Conservation (phyloP, 140 eudicot species). For the Oenanthe javanica region DNA sequence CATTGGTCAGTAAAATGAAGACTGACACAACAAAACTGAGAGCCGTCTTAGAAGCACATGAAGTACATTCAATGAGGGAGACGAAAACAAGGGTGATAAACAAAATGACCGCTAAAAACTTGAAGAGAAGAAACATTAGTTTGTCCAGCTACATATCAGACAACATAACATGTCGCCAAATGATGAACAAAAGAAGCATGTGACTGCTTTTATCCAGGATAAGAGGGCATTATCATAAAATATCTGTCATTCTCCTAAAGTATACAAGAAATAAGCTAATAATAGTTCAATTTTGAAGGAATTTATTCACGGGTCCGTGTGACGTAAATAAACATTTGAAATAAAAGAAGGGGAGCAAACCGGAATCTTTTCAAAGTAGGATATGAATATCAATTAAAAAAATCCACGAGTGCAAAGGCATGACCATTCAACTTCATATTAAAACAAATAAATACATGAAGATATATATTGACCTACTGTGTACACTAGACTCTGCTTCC, state of each 20-base stretch:
- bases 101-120: not conserved
- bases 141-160: not conserved
- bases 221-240: not conserved
- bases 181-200: not conserved
- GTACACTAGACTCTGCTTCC: not conserved
- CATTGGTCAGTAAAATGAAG: not conserved
- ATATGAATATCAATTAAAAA: not conserved
- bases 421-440: not conserved
- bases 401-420: not conserved
- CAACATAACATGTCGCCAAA: not conserved
- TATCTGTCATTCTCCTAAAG: not conserved
- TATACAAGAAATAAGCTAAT: not conserved
- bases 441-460: no score
- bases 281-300: not conserved
- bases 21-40: not conserved
- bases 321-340: not conserved
- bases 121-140: not conserved
- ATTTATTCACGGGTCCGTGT: not conserved
- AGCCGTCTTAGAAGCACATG: slow-evolving; percentile 4
- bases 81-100: not conserved
- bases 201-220: not conserved
- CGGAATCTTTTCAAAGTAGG: not conserved
- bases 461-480: not conserved
- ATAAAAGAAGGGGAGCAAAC: not conserved
- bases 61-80: not conserved